These are phyloP conservation scores for Annulohypoxylon nitens DNA, from an alignment of 495 filamentous ascomycete species.

Conservation along the genomic window DNA sequence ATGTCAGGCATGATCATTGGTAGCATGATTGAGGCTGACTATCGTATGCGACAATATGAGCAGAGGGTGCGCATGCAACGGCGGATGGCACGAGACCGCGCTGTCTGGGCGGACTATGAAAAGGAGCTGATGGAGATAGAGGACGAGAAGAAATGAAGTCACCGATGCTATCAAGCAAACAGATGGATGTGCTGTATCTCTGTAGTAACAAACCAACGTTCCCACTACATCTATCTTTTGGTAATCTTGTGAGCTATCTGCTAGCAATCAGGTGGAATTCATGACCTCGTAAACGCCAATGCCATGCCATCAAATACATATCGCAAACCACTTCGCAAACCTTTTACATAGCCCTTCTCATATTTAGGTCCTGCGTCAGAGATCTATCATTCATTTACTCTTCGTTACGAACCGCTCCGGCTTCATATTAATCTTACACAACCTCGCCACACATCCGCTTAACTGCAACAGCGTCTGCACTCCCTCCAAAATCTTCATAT, in stretches of 20 bases:
- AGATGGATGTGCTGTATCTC: slow-evolving; percentile 15
- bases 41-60: slow-evolving; percentile 77
- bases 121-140: slow-evolving; percentile 51
- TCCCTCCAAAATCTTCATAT: slow-evolving; percentile 98
- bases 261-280: slow-evolving; percentile 16
- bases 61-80: slow-evolving; percentile 72
- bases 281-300: slow-evolving; percentile 42
- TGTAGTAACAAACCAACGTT: slow-evolving; percentile 20
- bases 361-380: background rate
- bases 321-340: slow-evolving; percentile 41
- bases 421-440: slow-evolving; percentile 96
- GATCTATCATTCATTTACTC: slow-evolving; percentile 46
- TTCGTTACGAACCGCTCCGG: slow-evolving; percentile 80
- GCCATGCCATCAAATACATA: slow-evolving; percentile 44
- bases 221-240: slow-evolving; percentile 12
- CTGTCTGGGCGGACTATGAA: slow-evolving; percentile 64
- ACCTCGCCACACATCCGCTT: slow-evolving; percentile 87
- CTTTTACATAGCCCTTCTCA: slow-evolving; percentile 15
- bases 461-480: slow-evolving; percentile 95
- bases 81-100: slow-evolving; percentile 70
- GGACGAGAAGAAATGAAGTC: slow-evolving; percentile 34
- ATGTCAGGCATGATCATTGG: slow-evolving; percentile 90
- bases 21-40: slow-evolving; percentile 86
- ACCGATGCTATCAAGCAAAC: slow-evolving; percentile 19
- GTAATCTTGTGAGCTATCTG: slow-evolving; percentile 14